These are phyloP conservation scores for peach (Prunus persica) DNA, from an alignment of 306 rosid genomes.

Conservation along the genomic window DNA sequence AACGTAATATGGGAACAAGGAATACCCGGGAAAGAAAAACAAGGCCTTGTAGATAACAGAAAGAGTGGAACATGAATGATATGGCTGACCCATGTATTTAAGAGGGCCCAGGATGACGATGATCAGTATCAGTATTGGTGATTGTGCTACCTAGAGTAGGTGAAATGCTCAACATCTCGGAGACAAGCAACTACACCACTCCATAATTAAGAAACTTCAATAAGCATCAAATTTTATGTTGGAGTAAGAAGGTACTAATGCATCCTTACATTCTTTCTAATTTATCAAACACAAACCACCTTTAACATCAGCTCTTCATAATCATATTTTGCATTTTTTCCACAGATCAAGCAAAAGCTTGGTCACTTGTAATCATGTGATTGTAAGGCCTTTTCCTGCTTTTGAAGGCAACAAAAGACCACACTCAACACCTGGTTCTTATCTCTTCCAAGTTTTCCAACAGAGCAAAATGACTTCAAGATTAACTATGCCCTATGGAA, in stretches of 20 bases:
- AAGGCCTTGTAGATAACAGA: no score
- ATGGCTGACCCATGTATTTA: no score
- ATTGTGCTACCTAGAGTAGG: neutral
- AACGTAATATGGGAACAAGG: no score
- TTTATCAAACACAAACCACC: neutral
- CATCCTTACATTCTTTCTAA: neutral
- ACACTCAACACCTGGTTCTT: no score
- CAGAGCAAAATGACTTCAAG: neutral
- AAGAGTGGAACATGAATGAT: neutral
- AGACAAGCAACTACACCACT: neutral
- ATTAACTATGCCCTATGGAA: neutral
- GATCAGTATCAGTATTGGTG: no score
- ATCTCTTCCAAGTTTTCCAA: neutral
- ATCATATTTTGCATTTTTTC: neutral
- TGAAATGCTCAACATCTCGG: no score
- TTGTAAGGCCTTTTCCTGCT: neutral
- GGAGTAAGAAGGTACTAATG: neutral
- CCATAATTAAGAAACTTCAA: neutral
- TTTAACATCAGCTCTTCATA: no score
- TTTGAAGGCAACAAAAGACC: neutral
- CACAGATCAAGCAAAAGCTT: neutral
- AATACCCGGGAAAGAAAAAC: no score
- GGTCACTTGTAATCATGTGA: neutral
- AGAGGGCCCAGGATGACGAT: neutral
- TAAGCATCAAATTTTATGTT: neutral